Evolutionary conservation across 75 land plant species (phyloP).

Genomic region (Cupressus sempervirens): DNA sequence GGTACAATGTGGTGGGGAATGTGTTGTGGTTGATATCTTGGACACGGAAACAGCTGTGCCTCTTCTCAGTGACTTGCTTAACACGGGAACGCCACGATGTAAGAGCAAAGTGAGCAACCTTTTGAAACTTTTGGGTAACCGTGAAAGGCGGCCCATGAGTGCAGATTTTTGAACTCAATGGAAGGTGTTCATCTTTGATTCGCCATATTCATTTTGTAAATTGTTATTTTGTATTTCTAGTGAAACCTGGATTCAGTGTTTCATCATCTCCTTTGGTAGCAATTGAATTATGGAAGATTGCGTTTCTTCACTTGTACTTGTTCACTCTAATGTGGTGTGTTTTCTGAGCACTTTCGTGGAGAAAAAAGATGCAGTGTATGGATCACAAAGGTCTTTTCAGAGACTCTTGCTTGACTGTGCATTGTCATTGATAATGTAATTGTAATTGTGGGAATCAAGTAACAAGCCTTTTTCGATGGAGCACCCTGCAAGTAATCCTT

Average conservation of each 20-base stretch:
- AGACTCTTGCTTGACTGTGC: not conserved
- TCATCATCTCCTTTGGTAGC: not conserved
- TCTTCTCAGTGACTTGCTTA: slow-evolving; percentile 17
- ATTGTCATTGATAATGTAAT: not conserved
- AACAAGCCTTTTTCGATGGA: too few relatives aligned
- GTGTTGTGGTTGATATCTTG: slow-evolving; percentile 23
- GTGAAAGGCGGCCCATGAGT: slow-evolving; percentile 3
- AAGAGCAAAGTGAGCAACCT: slow-evolving; percentile 26
- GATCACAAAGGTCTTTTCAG: not conserved
- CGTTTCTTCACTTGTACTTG: not conserved
- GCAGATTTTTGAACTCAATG: not conserved
- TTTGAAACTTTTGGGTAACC: slow-evolving; percentile 16
- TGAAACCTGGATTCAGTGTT: not conserved
- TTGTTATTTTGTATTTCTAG: not conserved
- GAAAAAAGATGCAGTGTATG: not conserved
- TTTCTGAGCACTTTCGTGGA: not conserved
- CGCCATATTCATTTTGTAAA: not conserved
- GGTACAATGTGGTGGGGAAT: slow-evolving; percentile 44
- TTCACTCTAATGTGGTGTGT: not conserved
- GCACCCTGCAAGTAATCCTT: not conserved
- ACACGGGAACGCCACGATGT: slow-evolving; percentile 19
- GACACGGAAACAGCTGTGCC: slow-evolving; percentile 13
- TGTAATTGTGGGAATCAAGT: not conserved
- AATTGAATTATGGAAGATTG: not conserved
- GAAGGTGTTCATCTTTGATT: slow-evolving; percentile 13